Conservation (phyloP, 2,329 filamentous ascomycete species). For the Ambrosiella xylebori region DNA sequence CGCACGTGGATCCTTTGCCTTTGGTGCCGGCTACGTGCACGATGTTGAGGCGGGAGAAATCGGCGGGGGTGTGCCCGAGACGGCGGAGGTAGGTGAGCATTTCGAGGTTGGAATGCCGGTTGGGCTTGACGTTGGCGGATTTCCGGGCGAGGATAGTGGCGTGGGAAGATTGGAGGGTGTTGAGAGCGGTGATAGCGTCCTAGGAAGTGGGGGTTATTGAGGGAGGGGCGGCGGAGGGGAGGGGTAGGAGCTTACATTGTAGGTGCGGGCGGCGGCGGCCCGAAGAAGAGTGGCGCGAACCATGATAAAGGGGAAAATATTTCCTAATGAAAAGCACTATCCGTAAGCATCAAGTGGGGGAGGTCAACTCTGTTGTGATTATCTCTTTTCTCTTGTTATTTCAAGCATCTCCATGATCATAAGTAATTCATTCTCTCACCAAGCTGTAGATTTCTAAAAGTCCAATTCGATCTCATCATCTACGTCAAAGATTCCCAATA, state of each 20-base stretch:
- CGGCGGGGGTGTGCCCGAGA: slow-evolving; percentile 52
- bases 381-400: no score
- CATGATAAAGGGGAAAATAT: neutral
- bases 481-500: no score
- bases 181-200: slow-evolving; percentile 75
- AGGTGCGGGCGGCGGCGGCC: neutral
- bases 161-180: slow-evolving; percentile 80
- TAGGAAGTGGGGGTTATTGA: slow-evolving; percentile 22
- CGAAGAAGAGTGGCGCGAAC: neutral
- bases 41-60: slow-evolving; percentile 45
- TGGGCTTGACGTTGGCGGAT: slow-evolving; percentile 54
- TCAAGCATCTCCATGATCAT: no score
- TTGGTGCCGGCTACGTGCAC: slow-evolving; percentile 62
- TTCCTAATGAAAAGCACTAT: neutral
- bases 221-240: neutral
- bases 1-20: slow-evolving; percentile 58
- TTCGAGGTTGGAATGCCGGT: slow-evolving; percentile 54
- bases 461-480: no score
- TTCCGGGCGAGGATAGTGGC: slow-evolving; percentile 61
- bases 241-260: neutral
- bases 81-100: slow-evolving; percentile 63
- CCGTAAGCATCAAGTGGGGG: no score
- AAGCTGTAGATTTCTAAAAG: no score
- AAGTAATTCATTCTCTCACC: no score
- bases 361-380: no score